Evolutionary conservation across 2,329 filamentous ascomycete genomes (phyloP).

Genomic region (Trichophyton schoenleinii): DNA sequence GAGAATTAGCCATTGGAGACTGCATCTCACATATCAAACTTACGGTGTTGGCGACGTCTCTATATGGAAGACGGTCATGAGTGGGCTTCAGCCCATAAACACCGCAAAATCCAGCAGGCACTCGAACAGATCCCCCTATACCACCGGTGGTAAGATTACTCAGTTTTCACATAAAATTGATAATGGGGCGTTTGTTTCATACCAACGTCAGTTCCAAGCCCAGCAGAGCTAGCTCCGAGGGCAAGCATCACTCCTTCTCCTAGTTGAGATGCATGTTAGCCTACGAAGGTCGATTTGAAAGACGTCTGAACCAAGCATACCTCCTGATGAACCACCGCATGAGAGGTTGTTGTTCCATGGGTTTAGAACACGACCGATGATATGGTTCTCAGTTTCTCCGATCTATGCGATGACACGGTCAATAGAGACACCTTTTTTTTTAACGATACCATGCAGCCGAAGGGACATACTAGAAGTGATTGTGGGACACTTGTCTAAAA

Average conservation of each 20-base stretch:
- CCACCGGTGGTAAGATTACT: background rate
- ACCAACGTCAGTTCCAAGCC: conserved; percentile 45
- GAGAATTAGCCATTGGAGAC: background rate
- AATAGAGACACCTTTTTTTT: background rate
- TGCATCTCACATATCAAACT: background rate
- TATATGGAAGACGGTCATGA: conserved; percentile 41
- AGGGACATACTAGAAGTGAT: conserved; percentile 36
- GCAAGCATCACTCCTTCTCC: conserved; percentile 44
- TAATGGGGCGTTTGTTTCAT: background rate
- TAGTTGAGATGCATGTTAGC: background rate
- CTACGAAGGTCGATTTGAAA: background rate
- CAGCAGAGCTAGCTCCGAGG: conserved; percentile 41
- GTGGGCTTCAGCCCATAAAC: conserved; percentile 46
- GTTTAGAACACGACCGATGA: conserved; percentile 47
- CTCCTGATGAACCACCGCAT: conserved; percentile 47
- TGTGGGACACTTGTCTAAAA: conserved; percentile 45
- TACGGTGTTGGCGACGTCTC: conserved; percentile 46
- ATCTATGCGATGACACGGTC: background rate
- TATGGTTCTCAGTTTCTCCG: conserved; percentile 50
- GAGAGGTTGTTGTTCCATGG: conserved; percentile 44
- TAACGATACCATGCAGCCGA: background rate
- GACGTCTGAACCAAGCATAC: conserved; percentile 7
- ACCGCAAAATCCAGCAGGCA: conserved; percentile 49
- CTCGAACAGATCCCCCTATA: conserved; percentile 44
- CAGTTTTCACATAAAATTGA: background rate